Conservation (phyloP, 305 asterid species). For the Fraxinus albicans region DNA sequence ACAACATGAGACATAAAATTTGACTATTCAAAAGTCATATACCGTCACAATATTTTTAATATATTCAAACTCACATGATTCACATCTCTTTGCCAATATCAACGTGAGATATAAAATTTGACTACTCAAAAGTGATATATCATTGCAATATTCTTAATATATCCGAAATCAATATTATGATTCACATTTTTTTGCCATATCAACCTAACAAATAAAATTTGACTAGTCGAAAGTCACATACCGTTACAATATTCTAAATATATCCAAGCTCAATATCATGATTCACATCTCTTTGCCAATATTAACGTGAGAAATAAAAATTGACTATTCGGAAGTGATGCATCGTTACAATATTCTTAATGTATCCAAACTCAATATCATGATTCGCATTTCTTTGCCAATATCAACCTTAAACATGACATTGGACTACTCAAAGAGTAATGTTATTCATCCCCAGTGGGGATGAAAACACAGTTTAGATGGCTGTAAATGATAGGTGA, state of each 20-base stretch:
- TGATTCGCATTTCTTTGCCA: not conserved
- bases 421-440: not conserved
- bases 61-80: not conserved
- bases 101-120: too few species aligned
- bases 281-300: not conserved
- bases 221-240: not conserved
- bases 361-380: too few species aligned
- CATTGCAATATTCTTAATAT: not conserved
- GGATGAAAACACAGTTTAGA: too few species aligned
- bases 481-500: too few species aligned
- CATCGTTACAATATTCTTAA: not conserved
- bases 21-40: not conserved
- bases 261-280: not conserved
- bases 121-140: too few species aligned
- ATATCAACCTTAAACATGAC: not conserved
- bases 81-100: not conserved
- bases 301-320: not conserved
- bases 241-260: not conserved
- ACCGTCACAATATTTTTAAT: not conserved
- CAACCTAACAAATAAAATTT: not conserved
- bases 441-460: too few species aligned
- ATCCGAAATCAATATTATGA: not conserved
- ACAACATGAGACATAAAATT: not conserved
- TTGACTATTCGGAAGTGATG: not conserved
- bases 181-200: not conserved